phyloP scores from a whole-genome alignment of 2,329 filamentous ascomycete genomes.

The Beauveria sp. region DNA sequence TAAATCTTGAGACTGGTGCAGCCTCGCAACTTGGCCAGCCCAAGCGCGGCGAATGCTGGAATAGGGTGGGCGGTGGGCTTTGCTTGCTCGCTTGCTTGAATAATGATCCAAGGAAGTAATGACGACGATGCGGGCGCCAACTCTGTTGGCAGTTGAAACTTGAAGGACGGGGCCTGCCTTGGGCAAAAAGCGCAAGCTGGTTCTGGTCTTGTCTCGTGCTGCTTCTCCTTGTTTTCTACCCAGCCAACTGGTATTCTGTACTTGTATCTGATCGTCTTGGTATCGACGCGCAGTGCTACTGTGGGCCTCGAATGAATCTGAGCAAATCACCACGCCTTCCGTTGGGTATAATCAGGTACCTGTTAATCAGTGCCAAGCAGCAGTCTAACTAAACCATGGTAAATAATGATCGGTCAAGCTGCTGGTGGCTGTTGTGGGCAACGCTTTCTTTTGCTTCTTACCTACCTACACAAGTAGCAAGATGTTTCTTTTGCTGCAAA shows the following conservation, averaged over 20 bases:
- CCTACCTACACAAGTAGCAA: no score
- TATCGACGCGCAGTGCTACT: background rate
- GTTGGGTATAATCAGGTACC: no score
- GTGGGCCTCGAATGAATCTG: background rate
- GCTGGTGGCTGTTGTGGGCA: background rate
- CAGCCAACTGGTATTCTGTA: background rate
- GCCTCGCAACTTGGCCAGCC: background rate
- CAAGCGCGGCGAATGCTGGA: background rate
- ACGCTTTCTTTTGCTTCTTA: background rate
- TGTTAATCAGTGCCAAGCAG: no score
- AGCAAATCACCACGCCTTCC: background rate
- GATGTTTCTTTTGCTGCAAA: background rate
- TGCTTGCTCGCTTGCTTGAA: background rate
- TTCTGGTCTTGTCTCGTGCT: background rate
- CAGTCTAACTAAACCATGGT: no score
- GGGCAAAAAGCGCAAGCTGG: background rate
- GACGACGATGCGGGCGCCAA: background rate
- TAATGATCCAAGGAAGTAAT: background rate
- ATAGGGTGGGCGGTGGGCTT: background rate
- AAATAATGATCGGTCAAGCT: background rate
- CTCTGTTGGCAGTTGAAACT: background rate
- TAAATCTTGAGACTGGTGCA: background rate
- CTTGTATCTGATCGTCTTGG: background rate
- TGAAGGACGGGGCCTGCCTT: background rate
- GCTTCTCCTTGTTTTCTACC: background rate